Percentiles rank a stretch among this genome's conserved stretches.
phyloP scores from a whole-genome alignment of 192 early-diverging fungal species.

The Umbelopsis sp. region DNA sequence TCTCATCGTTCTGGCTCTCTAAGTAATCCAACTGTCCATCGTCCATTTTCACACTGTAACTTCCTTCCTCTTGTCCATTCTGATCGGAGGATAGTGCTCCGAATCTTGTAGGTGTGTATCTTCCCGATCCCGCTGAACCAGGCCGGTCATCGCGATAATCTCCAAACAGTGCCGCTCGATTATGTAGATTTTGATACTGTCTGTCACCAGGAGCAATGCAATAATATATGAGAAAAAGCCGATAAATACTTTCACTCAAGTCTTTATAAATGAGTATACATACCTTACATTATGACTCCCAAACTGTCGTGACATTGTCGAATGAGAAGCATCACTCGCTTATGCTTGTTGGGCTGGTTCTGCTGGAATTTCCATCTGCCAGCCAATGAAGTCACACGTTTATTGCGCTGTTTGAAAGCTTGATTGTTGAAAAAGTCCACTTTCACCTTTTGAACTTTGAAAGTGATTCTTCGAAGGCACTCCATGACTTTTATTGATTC shows the following conservation, averaged over 20 bases:
- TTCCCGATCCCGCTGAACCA: slow-evolving; percentile 24
- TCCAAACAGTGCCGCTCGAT: slow-evolving; percentile 33
- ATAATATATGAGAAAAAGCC: neutral
- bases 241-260: neutral
- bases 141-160: slow-evolving; percentile 27
- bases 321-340: too few relatives aligned
- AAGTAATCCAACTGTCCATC: slow-evolving; percentile 40
- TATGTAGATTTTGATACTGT: slow-evolving; percentile 39
- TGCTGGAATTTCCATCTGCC: too few relatives aligned
- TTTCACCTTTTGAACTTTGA: too few relatives aligned
- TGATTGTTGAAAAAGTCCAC: too few relatives aligned
- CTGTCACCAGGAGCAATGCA: neutral
- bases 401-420: too few relatives aligned
- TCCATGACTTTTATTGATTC: too few relatives aligned
- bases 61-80: slow-evolving; percentile 6
- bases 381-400: too few relatives aligned
- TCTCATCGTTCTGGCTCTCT: slow-evolving; percentile 40
- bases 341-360: too few relatives aligned
- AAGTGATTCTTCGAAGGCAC: too few relatives aligned
- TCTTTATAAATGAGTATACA: neutral
- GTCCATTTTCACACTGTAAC: slow-evolving; percentile 27
- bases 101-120: slow-evolving; percentile 7
- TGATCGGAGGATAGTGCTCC: neutral
- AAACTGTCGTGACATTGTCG: slow-evolving; percentile 28
- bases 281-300: slow-evolving; percentile 29